Percentiles rank a stretch among this genome's conserved stretches.
These are phyloP conservation scores for Aureobasidium sp. DNA, from an alignment of 2,329 filamentous ascomycete genomes.

Conservation along the genomic window DNA sequence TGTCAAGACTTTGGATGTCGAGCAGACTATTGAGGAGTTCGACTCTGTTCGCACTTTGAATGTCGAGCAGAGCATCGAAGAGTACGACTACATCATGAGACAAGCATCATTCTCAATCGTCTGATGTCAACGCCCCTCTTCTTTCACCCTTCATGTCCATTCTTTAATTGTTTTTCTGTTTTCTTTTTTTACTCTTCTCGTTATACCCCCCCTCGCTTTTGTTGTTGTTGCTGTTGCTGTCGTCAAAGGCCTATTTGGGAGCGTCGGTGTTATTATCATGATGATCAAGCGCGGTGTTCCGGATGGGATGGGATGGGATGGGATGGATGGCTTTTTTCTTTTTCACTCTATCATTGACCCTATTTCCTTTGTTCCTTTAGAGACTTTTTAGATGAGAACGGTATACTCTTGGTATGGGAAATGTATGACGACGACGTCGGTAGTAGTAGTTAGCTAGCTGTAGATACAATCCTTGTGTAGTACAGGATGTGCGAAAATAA, in stretches of 20 bases:
- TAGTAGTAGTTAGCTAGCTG: not conserved
- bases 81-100: slow-evolving; percentile 2
- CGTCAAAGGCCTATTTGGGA: not conserved
- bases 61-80: not conserved
- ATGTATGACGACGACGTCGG: not conserved
- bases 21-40: not conserved
- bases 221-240: not conserved
- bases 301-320: not conserved
- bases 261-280: not conserved
- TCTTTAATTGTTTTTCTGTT: not conserved
- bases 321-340: not conserved
- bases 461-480: not conserved
- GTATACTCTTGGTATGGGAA: not conserved
- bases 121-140: not conserved
- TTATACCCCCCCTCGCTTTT: slow-evolving; percentile 2
- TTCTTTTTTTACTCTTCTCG: not conserved
- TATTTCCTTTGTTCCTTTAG: not conserved
- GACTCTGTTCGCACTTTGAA: not conserved
- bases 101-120: not conserved
- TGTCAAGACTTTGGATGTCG: not conserved
- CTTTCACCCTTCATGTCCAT: not conserved
- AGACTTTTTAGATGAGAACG: not conserved
- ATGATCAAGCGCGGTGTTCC: slow-evolving; percentile 6
- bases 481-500: not conserved
- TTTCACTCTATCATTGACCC: not conserved